Evolutionary conservation across 2,329 filamentous ascomycete genomes (phyloP), one percentile per base, ranked within the genome.

Genomic region (Pseudocercospora crystallina): DNA sequence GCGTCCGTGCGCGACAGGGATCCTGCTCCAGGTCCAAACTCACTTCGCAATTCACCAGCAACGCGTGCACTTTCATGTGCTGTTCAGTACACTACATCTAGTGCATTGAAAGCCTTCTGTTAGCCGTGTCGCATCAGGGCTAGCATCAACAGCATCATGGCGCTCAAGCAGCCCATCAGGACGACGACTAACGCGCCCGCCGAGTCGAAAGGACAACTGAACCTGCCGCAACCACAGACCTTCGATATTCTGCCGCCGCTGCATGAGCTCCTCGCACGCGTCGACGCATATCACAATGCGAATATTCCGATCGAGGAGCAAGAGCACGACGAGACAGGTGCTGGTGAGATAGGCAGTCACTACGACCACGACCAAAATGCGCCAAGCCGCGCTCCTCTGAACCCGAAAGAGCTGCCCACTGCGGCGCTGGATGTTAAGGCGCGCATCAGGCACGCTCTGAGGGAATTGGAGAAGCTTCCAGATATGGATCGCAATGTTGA

Each of bases 201-300:
- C 17, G 37, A 44, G n/a, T 38, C 52, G 17, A 54, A 62, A 14
- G 47, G 62, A 33, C 57, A 62, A 35, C 79, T 59, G 20, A 40
- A 54, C 65, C 83, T 86, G 49, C 86, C 94, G 56, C 81, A 88
- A 43, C 87, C 91, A 26, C 86, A 91, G 70, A 83, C 84, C 43
- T 89, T 96, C 73, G 91, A 96, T 75, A 83, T 90, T 61, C 81
- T 95, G 47, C 89, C 90, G 20, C 84, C 90, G 64, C 82, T 96
- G 47, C 85, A 89, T 64, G 79, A 84, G 52, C 82, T 95, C 60
- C 83, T 96, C 54, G 78, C 83, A 59, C 87, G 88, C 43, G 80
- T 96, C 46, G 67, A 66, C 36, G 45, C 48, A 3, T 38, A 54
- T 15, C 49, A 55, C 26, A 53, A 53, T n/a, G 41, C 32, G 50